phyloP scores from a whole-genome alignment of 305 asterid genomes.

The Andrographis paniculata region DNA sequence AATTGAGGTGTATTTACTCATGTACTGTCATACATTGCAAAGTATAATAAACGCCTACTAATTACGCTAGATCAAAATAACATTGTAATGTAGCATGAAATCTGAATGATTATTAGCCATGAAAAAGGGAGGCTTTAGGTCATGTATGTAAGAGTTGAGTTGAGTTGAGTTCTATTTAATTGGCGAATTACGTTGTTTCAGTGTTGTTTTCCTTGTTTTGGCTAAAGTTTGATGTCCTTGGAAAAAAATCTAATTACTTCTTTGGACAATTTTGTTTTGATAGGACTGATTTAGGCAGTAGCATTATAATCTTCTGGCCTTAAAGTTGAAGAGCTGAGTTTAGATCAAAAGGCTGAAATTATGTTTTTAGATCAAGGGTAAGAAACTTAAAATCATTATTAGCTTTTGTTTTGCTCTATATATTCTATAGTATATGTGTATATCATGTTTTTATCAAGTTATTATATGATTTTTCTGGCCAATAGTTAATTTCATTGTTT shows the following conservation, averaged over 20 bases:
- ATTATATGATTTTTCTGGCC: too few relatives aligned
- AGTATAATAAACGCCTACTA: too few relatives aligned
- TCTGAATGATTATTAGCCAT: too few relatives aligned
- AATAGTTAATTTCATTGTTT: too few relatives aligned
- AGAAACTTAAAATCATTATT: slow-evolving; percentile 12
- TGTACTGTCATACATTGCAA: too few relatives aligned
- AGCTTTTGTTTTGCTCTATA: slow-evolving; percentile 7
- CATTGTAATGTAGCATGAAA: too few relatives aligned
- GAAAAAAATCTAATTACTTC: slow-evolving; percentile 39
- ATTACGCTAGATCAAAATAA: too few relatives aligned
- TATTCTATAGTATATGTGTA: too few relatives aligned
- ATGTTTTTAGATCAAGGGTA: slow-evolving; percentile 81
- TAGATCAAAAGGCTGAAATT: slow-evolving; percentile 90
- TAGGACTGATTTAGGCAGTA: slow-evolving; percentile 86
- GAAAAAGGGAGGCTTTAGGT: too few relatives aligned
- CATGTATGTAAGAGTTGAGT: neutral
- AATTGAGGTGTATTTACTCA: slow-evolving; percentile 78
- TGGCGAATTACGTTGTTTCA: neutral
- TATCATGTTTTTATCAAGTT: too few relatives aligned
- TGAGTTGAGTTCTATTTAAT: slow-evolving; percentile 1
- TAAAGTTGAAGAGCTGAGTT: slow-evolving; percentile 52
- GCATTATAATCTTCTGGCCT: slow-evolving; percentile 64
- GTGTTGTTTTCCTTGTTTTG: too few relatives aligned
- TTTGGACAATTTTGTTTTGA: slow-evolving; percentile 96
- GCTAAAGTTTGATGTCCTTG: slow-evolving; percentile 13